Evolutionary conservation across 2,329 filamentous ascomycete species (phyloP).

Genomic region (Fonsecaea nubica): DNA sequence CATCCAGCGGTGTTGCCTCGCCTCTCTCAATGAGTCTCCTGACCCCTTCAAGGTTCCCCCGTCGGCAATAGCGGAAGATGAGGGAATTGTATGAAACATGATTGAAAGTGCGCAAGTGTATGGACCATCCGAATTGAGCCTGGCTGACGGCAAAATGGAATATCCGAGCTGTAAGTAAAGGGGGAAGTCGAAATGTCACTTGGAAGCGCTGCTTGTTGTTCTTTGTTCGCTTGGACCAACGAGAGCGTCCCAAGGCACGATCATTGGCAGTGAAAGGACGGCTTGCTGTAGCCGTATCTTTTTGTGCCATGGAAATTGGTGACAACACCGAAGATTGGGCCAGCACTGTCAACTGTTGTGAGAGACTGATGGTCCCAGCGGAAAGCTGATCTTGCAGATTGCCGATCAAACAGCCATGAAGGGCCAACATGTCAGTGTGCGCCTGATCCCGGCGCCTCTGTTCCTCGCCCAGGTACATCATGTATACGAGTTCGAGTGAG

Average conservation of each 20-base stretch:
- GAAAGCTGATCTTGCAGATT: constrained; percentile 3
- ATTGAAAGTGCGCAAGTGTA: constrained; percentile 1
- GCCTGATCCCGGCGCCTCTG: constrained; percentile 2
- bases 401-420: constrained; percentile 1
- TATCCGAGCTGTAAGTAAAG: not conserved
- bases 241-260: too few species aligned
- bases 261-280: not conserved
- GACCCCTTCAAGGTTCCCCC: not conserved
- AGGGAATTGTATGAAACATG: not conserved
- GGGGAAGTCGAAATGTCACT: not conserved
- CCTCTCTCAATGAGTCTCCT: constrained; percentile 7
- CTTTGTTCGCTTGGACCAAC: not conserved
- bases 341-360: constrained; percentile 3
- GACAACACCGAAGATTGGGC: not conserved
- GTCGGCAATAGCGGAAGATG: not conserved
- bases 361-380: not conserved
- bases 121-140: constrained; percentile 4
- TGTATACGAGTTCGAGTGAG: constrained; percentile 13
- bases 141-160: constrained; percentile 6
- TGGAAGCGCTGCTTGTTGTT: constrained; percentile 4
- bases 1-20: constrained; percentile 13
- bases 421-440: not conserved
- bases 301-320: not conserved
- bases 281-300: not conserved
- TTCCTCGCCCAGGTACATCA: constrained; percentile 12